A percentile compares a stretch with the other conserved stretches of the same genome.
Conservation (phyloP, 257 asterid genomes). For the Rhazya stricta region DNA sequence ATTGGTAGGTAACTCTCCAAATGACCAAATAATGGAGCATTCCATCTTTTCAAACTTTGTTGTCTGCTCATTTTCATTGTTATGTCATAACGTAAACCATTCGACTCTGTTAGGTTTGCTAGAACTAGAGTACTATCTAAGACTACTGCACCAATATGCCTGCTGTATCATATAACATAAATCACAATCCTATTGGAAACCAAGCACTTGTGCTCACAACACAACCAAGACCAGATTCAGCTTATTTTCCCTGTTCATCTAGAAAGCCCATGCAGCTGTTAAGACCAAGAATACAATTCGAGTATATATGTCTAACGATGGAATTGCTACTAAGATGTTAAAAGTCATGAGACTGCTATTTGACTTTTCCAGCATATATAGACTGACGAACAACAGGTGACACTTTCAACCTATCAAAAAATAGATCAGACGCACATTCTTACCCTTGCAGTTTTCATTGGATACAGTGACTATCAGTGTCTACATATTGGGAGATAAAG, state of each 20-base stretch:
- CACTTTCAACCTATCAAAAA: neutral
- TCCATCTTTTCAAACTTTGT: neutral
- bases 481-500: neutral
- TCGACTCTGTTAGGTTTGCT: neutral
- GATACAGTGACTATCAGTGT: neutral
- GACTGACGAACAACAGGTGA: neutral
- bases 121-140: neutral
- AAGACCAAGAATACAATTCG: neutral
- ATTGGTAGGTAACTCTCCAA: neutral
- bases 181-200: neutral
- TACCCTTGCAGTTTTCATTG: neutral
- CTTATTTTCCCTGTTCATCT: neutral
- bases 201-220: neutral
- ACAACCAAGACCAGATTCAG: neutral
- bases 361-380: neutral
- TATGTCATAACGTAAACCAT: neutral
- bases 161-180: neutral
- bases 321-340: neutral
- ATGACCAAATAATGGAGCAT: neutral
- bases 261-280: neutral
- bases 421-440: neutral
- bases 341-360: neutral
- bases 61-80: constrained; percentile 2
- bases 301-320: no score
- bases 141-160: neutral